Base-by-base conservation (phyloP, 2,329 filamentous ascomycete genomes). In the Colletotrichum scovillei region DNA sequence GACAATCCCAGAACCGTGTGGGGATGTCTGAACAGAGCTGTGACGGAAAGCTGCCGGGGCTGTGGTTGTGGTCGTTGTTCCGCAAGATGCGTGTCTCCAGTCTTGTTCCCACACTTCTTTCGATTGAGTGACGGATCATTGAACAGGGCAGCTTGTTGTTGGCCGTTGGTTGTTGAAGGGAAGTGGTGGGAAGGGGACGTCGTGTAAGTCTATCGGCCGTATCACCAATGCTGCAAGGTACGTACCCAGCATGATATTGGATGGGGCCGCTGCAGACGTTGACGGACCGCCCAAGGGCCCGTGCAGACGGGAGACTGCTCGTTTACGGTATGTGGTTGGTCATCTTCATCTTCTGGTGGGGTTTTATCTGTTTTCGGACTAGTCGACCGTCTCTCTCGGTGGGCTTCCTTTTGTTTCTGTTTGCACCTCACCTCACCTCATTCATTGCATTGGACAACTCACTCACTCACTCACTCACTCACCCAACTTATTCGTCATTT, bases 361-460 rank as follows among this genome's bases (percentile, higher is more conserved):
- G 6, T 4, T 0, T 12, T 12, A 4, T 9, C 67, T 14, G 3
- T 0, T 62, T 66, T 24, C 2, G 67, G 60, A 55, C 65, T 73
- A 73, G 67, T 62, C 55, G 62, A 7, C 11, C 11, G 3, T 7
- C 4, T 24, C 22, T 28, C 22, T 28, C 16, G 53, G 26, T 14
- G 7, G 60, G 49, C 1, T 8, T 58, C 24, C 49, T 38, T 38
- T 55, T 30, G 59, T 55, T 72, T 57, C 62, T 73, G 71, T 71
- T 73, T 73, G 71, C 60, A 73, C 67, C 46, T 55, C 67, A 60
- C 56, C 46, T 38, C 67, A 60, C 56, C 30, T 65, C 46, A 22
- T 55, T 55, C 52, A 26, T 3, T 55, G 8, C 42, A 19, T 19
- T 42, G 16, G 38, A 42, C 38, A 19, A 12, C 38, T 42, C 38